Percentiles rank a stretch among this genome's conserved stretches.
phyloP scores from a whole-genome alignment of 345 rosid species.

The Mercurialis annua region DNA sequence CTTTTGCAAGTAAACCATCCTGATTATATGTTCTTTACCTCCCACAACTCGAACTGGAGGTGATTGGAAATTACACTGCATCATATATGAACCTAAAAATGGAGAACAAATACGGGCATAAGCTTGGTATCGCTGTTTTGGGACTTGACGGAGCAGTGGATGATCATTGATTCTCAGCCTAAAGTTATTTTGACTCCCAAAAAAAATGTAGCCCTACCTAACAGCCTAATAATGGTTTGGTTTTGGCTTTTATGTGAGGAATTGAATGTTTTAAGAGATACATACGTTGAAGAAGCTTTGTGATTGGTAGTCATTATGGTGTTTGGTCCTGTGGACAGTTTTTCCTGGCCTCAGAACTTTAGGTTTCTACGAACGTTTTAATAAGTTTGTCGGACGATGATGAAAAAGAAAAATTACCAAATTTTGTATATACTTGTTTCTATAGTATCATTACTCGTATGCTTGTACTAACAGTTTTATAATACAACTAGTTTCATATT shows the following conservation, averaged over 20 bases:
- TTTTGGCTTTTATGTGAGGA: neutral
- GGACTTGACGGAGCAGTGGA: constrained; percentile 3
- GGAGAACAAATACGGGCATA: neutral
- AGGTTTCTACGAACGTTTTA: neutral
- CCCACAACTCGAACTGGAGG: constrained; percentile 38
- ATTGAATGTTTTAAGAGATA: neutral
- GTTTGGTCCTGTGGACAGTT: constrained; percentile 6
- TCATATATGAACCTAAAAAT: neutral
- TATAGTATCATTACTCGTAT: neutral
- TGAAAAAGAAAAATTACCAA: neutral
- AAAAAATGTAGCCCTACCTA: neutral
- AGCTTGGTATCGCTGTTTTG: constrained; percentile 4
- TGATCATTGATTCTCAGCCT: neutral
- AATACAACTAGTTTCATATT: neutral
- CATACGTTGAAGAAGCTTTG: constrained; percentile 2
- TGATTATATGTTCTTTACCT: constrained; percentile 63
- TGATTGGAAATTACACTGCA: neutral
- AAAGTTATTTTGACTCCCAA: neutral
- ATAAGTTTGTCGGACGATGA: neutral
- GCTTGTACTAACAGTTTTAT: neutral
- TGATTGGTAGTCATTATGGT: constrained; percentile 2
- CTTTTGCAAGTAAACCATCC: constrained; percentile 67
- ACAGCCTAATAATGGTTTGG: neutral
- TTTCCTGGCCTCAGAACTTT: constrained; percentile 2
- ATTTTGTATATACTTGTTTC: constrained; percentile 2